Evolutionary conservation across 2,329 filamentous ascomycete genomes (phyloP).

Genomic region (Pyrenochaeta sp.): DNA sequence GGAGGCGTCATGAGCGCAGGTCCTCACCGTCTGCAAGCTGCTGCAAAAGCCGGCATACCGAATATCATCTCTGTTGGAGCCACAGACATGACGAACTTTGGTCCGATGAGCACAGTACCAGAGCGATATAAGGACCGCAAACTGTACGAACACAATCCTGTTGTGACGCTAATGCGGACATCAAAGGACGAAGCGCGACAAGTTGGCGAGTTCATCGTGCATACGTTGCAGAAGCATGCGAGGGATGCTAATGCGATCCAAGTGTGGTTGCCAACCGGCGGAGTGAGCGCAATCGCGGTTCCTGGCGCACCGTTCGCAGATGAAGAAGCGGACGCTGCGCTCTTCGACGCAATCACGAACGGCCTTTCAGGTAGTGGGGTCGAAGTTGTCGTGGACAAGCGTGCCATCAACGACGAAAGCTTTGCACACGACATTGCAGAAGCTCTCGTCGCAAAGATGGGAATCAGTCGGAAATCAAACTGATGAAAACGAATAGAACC

Average conservation of each 20-base stretch:
- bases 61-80: constrained; percentile 61
- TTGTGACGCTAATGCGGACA: constrained; percentile 72
- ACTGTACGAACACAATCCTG: constrained; percentile 71
- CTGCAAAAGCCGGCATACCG: constrained; percentile 66
- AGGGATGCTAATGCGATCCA: constrained; percentile 56
- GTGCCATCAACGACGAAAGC: constrained; percentile 63
- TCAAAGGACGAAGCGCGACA: constrained; percentile 63
- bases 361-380: constrained; percentile 62
- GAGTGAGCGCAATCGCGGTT: constrained; percentile 68
- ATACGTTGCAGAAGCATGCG: constrained; percentile 58
- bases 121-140: constrained; percentile 60
- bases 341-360: constrained; percentile 59
- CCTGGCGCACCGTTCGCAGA: constrained; percentile 64
- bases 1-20: constrained; percentile 72
- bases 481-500: not conserved
- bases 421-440: constrained; percentile 62
- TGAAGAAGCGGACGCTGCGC: constrained; percentile 55
- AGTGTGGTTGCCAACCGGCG: constrained; percentile 68
- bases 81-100: constrained; percentile 66
- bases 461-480: constrained; percentile 2
- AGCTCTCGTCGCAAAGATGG: constrained; percentile 44
- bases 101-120: constrained; percentile 64
- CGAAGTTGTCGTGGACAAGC: constrained; percentile 58
- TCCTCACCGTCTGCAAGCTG: constrained; percentile 64
- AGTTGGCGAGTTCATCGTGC: constrained; percentile 65